phyloP scores from a whole-genome alignment of 2,329 filamentous ascomycete species.

The Tothia fuscella region DNA sequence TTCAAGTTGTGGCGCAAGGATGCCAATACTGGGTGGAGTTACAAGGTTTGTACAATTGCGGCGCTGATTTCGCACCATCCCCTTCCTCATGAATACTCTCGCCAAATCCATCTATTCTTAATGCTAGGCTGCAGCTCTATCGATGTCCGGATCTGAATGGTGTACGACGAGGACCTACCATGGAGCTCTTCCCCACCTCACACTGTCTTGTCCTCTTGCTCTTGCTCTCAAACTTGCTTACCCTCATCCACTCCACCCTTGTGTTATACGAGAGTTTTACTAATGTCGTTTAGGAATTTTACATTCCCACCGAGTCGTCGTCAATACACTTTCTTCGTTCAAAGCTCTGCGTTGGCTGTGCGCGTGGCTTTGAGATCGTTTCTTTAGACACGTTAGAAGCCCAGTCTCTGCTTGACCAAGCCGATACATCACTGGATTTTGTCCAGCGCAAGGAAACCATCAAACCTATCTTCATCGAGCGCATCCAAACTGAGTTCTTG shows the following conservation, averaged over 20 bases:
- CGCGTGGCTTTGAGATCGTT: conserved; percentile 92
- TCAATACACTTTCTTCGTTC: conserved; percentile 96
- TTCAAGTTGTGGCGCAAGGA: too few species aligned
- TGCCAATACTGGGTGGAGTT: neutral
- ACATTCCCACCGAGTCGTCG: conserved; percentile 95
- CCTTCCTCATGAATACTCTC: neutral
- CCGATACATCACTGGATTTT: conserved; percentile 95
- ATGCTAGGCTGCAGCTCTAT: too few species aligned
- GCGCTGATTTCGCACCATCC: neutral
- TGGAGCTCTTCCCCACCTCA: too few species aligned
- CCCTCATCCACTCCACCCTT: neutral
- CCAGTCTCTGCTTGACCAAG: conserved; percentile 90
- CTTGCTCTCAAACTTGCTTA: too few species aligned
- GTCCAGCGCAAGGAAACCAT: conserved; percentile 88
- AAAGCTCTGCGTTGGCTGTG: conserved; percentile 92
- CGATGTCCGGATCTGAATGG: too few species aligned
- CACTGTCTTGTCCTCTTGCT: too few species aligned
- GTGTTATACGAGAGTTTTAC: neutral
- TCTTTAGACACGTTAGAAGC: conserved; percentile 95
- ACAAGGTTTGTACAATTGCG: conserved; percentile 3
- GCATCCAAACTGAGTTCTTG: conserved; percentile 91
- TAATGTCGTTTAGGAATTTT: conserved; percentile 57
- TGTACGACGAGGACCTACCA: too few species aligned
- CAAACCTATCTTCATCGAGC: conserved; percentile 92
- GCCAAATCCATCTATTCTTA: neutral